Evolutionary conservation across 345 rosid genomes (phyloP).

Genomic region (Dipteronia dyeriana): DNA sequence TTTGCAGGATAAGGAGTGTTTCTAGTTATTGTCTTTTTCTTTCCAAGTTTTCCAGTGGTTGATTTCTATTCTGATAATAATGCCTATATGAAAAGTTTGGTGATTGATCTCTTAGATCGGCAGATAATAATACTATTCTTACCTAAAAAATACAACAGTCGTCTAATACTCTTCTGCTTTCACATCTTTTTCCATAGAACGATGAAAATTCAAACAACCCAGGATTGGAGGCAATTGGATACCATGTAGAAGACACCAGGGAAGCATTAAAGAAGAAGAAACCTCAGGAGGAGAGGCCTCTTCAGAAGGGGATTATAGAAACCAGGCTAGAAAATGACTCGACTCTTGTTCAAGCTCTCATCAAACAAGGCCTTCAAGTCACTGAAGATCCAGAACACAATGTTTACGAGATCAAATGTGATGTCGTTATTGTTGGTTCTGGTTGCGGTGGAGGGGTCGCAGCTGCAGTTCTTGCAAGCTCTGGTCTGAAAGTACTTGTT

Average conservation of each 20-base stretch:
- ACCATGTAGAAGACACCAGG: slow-evolving; percentile 43
- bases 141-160: neutral
- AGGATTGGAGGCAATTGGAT: slow-evolving; percentile 74
- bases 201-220: slow-evolving; percentile 53
- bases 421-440: slow-evolving; percentile 61
- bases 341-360: slow-evolving; percentile 44
- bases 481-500: slow-evolving; percentile 59
- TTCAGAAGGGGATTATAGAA: slow-evolving; percentile 56
- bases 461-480: slow-evolving; percentile 64
- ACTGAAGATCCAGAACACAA: slow-evolving; percentile 34
- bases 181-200: slow-evolving; percentile 28
- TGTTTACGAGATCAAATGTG: slow-evolving; percentile 55
- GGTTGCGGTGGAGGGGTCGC: slow-evolving; percentile 81
- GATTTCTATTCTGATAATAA: no score
- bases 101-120: neutral
- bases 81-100: neutral
- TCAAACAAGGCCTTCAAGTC: slow-evolving; percentile 51
- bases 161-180: neutral
- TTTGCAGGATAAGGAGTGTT: no score
- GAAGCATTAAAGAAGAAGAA: slow-evolving; percentile 20
- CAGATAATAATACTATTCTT: no score
- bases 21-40: no score
- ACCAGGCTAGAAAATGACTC: slow-evolving; percentile 41
- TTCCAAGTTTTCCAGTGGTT: no score
- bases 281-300: slow-evolving; percentile 44